Base-by-base conservation (phyloP, 257 asterid genomes). In the Leptodermis oblonga region DNA sequence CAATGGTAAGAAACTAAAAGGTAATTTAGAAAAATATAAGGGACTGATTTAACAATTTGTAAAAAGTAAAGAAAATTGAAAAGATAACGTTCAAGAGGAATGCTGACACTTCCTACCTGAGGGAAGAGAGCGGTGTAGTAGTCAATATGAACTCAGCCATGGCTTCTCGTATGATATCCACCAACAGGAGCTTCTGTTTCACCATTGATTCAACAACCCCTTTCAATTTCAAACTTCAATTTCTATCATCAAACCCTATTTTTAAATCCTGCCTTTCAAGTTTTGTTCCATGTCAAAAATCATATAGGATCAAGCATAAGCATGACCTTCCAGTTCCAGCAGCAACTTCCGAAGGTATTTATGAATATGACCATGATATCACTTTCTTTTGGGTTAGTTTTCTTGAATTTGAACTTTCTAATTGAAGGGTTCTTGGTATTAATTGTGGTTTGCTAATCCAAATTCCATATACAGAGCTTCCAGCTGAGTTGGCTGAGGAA, bases 401-500 rank as follows among this genome's bases (percentile, higher is more conserved):
- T 69, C 61, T 71, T 28, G 43, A 23, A 2, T 28, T 0, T 11
- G 7, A 34, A 9, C 25, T 20, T 12, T 51, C 26, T 51, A 0
- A 17, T 31, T 61, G 48, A 20, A 34, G 18, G 30, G 1, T 61
- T 37, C 48, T 62, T n/a, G 4, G 43, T 48, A n/a, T n/a, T n/a
- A 22, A 46, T 59, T 61, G 14, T 51, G 31, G 42, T 60, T 39
- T 75, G 2, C 20, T 48, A 17, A 43, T 43, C 13, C 23, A n/a
- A 17, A 36, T 70, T 67, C 62, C n/a, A 52, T 14, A 1, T 5
- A 62, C 81, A 90, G 99, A 84, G 71, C 77, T 82, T 80, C 95
- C 99, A 6, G 8, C 81, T 62, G 97, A 88, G 80, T 74, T 88
- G 78, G 69, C 61, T 61, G 97, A 90, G 49, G 97, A 90, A 80